Evolutionary conservation across 2,329 filamentous ascomycete species (phyloP), one percentile per base, ranked within the genome.

Genomic region (Arthrobotrys musiformis): DNA sequence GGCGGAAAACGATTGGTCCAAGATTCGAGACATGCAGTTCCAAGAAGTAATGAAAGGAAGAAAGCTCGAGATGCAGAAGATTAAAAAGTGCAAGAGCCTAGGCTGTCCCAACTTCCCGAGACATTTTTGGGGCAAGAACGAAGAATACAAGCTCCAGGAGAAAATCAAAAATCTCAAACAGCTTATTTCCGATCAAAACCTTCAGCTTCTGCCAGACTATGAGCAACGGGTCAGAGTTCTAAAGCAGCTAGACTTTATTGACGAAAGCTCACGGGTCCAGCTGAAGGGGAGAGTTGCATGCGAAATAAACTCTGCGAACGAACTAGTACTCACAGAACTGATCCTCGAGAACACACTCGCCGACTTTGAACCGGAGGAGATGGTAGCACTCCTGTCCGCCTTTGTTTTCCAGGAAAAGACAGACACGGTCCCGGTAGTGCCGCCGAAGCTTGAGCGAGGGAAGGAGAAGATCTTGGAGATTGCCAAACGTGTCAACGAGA

Each of bases 371-470:
- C 93, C 94, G 0, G 93, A 97, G 80, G 95, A 99, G 84, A 98
- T 99, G 78, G 95, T 97, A 0, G 94, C 95, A 9, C 87, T 99
- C 2, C 88, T 99, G 1, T 97, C 94, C 0, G 90, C 92, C 0
- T 99, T 99, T 83, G 94, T 99, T 1, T 99, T 99, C 86, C 93
- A 98, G 82, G 95, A 99, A 82, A 98, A 97, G 85, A 97, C 95
- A 0, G 90, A 93, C 26, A 88, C 88, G 4, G 89, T 91, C 17
- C 94, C 95, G 0, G 92, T 90, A 2, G 86, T 99, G 73, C 96
- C 93, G 0, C 89, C 91, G 2, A 91, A 90, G 61, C 88, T 99
- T 9, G 91, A 97, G 82, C 89, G 89, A 28, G 95, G 94, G 9
- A 91, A 92, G 81, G 90, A 92, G 74, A 93, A 91, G 7, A 97